phyloP scores from a whole-genome alignment of 2,329 filamentous ascomycete species.

The Fusarium succisae region DNA sequence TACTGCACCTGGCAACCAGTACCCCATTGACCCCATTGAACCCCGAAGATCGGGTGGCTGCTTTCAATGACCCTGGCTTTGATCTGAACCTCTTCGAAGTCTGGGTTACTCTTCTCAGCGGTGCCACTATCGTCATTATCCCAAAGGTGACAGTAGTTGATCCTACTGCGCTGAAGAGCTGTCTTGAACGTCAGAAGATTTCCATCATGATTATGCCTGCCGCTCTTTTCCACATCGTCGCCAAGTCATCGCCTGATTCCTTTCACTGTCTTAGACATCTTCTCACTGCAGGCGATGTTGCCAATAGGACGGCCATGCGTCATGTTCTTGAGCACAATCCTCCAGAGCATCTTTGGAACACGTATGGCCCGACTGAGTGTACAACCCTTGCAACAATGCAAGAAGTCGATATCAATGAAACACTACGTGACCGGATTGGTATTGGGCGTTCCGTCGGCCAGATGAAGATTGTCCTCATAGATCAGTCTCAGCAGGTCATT shows the following conservation, averaged over 20 bases:
- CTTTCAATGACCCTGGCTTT: background rate
- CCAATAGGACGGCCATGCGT: background rate
- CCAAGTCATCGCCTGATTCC: background rate
- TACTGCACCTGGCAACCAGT: background rate
- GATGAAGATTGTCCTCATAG: background rate
- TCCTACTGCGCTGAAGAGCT: background rate
- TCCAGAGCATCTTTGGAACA: slow-evolving; percentile 1
- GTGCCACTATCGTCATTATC: background rate
- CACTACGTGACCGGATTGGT: background rate
- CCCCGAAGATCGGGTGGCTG: background rate
- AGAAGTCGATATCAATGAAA: background rate
- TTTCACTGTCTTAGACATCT: background rate
- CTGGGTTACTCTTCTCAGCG: background rate
- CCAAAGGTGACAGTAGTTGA: background rate
- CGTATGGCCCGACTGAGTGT: background rate
- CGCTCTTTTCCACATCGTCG: background rate
- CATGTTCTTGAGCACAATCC: background rate
- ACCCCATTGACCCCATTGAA: background rate
- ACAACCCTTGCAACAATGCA: background rate
- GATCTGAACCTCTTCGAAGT: background rate
- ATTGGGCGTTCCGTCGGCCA: background rate
- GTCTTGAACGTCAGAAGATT: background rate
- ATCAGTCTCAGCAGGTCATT: background rate
- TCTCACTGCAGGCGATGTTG: background rate
- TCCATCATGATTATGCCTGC: background rate